Conservation (phyloP, 495 filamentous ascomycete genomes). For the Aspergillus conjunctus region DNA sequence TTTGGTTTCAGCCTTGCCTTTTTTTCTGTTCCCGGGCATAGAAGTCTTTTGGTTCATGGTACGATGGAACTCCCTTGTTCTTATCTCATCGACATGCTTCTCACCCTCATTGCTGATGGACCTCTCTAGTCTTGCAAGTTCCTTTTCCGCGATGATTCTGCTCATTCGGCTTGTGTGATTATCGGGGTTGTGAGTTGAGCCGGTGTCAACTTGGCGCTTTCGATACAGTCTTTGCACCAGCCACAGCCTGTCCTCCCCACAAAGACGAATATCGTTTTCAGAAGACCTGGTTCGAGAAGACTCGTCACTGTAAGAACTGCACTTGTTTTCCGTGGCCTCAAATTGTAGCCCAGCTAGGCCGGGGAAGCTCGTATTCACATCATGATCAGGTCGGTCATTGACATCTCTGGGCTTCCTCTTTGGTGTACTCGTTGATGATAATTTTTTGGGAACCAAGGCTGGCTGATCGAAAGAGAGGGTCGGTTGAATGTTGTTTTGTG, state of each 20-base stretch:
- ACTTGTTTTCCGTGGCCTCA: not conserved
- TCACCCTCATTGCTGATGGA: slow-evolving; percentile 9
- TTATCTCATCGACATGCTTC: slow-evolving; percentile 17
- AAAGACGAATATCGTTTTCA: not conserved
- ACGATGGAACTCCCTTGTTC: slow-evolving; percentile 23
- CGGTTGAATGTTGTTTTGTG: slow-evolving; percentile 9
- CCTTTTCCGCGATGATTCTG: slow-evolving; percentile 6
- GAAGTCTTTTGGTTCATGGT: slow-evolving; percentile 32
- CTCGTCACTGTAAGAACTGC: not conserved
- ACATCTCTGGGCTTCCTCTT: not conserved
- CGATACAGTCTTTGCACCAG: not conserved
- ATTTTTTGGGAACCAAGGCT: slow-evolving; percentile 19
- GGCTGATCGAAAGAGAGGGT: slow-evolving; percentile 20
- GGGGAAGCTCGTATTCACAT: not conserved
- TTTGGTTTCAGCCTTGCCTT: slow-evolving; percentile 18
- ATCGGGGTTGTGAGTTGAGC: not conserved
- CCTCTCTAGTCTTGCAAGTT: slow-evolving; percentile 16
- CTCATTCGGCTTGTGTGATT: not conserved
- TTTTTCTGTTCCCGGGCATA: slow-evolving; percentile 13
- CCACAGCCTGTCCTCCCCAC: not conserved
- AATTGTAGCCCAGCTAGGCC: slow-evolving; percentile 15
- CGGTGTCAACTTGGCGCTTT: too few relatives aligned
- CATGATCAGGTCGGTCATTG: not conserved
- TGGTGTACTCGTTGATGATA: not conserved
- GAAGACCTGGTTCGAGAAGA: slow-evolving; percentile 1